A percentile compares a stretch with the other conserved stretches of the same genome.
phyloP scores from a whole-genome alignment of 495 filamentous ascomycete species.

The Usnea hakonensis region DNA sequence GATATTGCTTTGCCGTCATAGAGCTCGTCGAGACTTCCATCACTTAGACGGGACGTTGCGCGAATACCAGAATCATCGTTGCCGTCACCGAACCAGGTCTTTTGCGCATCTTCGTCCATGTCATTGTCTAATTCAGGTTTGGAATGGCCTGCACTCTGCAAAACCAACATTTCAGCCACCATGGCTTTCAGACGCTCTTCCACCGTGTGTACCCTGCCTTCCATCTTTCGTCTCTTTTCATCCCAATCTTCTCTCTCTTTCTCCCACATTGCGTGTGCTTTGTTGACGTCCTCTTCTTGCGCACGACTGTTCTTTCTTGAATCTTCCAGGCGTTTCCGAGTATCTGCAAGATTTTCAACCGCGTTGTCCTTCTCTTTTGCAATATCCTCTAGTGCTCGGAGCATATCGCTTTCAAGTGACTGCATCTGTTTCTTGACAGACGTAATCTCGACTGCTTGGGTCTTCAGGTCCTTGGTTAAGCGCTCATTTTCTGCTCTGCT shows the following conservation, averaged over 20 bases:
- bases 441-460: constrained; percentile 63
- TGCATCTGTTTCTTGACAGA: constrained; percentile 79
- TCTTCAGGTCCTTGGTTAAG: constrained; percentile 50
- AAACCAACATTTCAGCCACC: constrained; percentile 72
- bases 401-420: constrained; percentile 76
- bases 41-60: constrained; percentile 42
- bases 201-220: constrained; percentile 76
- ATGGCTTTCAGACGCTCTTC: constrained; percentile 80
- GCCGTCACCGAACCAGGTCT: constrained; percentile 35
- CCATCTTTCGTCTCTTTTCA: constrained; percentile 67
- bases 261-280: constrained; percentile 67
- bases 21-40: constrained; percentile 57
- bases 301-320: constrained; percentile 67
- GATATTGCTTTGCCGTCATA: constrained; percentile 36
- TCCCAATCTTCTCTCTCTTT: constrained; percentile 78
- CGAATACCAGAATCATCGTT: constrained; percentile 74
- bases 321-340: constrained; percentile 69
- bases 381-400: constrained; percentile 73
- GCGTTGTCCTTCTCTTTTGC: constrained; percentile 82
- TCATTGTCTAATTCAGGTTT: constrained; percentile 1
- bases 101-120: constrained; percentile 33
- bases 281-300: constrained; percentile 76
- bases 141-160: constrained; percentile 46
- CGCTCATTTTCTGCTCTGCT: constrained; percentile 66
- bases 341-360: constrained; percentile 62